Evolutionary conservation across 208 protist genomes (phyloP), one percentile per base, ranked within the genome.

Genomic region (Jaenimonas drosophilae): DNA sequence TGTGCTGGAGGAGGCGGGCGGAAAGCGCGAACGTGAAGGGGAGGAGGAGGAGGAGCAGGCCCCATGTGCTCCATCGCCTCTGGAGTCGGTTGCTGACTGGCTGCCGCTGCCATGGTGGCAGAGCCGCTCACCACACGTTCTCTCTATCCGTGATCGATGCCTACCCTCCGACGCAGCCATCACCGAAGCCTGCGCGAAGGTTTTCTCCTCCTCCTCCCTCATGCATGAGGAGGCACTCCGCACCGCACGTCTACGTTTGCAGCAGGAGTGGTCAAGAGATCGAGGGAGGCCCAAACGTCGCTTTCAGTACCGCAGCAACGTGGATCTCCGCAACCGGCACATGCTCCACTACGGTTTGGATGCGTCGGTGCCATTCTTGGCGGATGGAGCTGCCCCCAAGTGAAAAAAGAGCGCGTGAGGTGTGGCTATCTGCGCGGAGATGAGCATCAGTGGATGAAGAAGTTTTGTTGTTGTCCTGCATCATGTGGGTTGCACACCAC

Each of bases 301-400:
- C 28, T 30, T 47, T 25, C 14, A 40, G 34, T 64, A 32, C 19
- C 61, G 68, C 28, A 30, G 46, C 23, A 38, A 49, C 26, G 14
- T 29, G 34, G 59, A 75, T 12, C 36, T 91, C 26, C 54, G 72
- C 21, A 93, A 93, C 56, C 59, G 59, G n/a, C 84, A 93, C 46
- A 60, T 93, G 40, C 26, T 88, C 3, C 76, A 89, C 54, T 93
- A 76, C 44, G 84, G 84, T 1, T 45, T 93, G 24, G 77, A 93
- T 65, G 58, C 65, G 3, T 81, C 70, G n/a, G 52, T 85, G 14
- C 79, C 84, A 5, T 86, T 73, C 54, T 25, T 40, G 43, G 48
- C 21, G 29, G 49, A 27, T 6, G 31, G 32, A n/a, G 5, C 30
- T 14, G 9, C 30, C 30, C 7, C 9, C 30, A 7, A 34, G 30